phyloP scores from a whole-genome alignment of 352 stramenopile species.

The Pythium phragmiticola region DNA sequence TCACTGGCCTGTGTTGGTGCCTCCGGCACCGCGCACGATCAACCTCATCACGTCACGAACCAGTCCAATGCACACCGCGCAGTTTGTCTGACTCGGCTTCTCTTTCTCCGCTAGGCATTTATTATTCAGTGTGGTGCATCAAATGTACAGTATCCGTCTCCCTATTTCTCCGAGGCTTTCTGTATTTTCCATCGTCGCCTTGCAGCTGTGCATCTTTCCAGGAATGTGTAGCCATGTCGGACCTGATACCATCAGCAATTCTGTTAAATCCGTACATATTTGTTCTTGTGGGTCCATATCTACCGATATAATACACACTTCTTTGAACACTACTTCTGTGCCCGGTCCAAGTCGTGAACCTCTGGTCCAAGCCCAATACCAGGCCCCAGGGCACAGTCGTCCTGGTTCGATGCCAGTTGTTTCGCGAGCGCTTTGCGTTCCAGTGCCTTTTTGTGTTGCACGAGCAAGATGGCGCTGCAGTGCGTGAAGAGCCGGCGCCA shows the following conservation, averaged over 20 bases:
- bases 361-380: not conserved
- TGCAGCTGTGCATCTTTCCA: not conserved
- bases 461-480: conserved; percentile 44
- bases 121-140: not conserved
- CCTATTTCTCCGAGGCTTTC: not conserved
- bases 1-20: not conserved
- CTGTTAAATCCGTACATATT: not conserved
- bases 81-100: not conserved
- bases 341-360: not conserved
- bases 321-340: no score
- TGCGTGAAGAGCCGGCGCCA: conserved; percentile 47
- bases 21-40: not conserved
- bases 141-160: not conserved
- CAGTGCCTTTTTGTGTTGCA: conserved; percentile 33
- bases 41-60: not conserved
- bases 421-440: conserved; percentile 3
- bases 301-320: no score
- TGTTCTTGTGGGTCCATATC: no score
- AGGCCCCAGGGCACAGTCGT: not conserved
- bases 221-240: not conserved
- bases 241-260: not conserved
- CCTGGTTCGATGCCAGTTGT: conserved; percentile 13
- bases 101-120: not conserved
- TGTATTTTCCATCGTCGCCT: not conserved
- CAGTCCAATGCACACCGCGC: not conserved